Evolutionary conservation across 345 rosid species (phyloP), one percentile per base, ranked within the genome.

Genomic region (Orychophragmus violaceus): DNA sequence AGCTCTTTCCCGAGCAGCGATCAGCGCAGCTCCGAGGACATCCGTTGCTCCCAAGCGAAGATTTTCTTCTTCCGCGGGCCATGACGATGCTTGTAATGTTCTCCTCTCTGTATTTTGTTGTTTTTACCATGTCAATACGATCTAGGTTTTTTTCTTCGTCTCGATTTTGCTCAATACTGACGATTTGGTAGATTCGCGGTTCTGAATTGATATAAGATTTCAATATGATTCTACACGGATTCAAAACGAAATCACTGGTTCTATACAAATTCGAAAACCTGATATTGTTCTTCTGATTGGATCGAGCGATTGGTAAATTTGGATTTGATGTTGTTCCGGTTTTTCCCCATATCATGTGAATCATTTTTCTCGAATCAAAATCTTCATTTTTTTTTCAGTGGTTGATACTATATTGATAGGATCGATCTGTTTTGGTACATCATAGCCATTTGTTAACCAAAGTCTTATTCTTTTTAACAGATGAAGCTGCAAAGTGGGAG

Each of bases 401-500:
- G 2, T 25, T 14, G 18, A 49, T 19, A 17, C 17, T 13, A 13
- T 45, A 8, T 37, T 46, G 10, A 46, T 48, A 64, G 24, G 35
- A 16, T 37, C 45, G 35, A 45, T 7, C 45, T 68, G 59, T 62
- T 53, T 62, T 45, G 22, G 35, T 42, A 19, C 1, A 19, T 1
- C 0, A 8, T 28, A 55, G 21, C 12, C 12, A n/a, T 57, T 23
- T 8, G 24, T 21, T 17, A 16, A 24, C 35, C 57, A 37, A 11
- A 54, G 9, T 66, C n/a, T 36, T 10, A 22, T 19, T 19, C 19
- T 51, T 17, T 21, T 29, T 1, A 37, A 49, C 74, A 90, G 99
- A 70, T 67, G 99, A 90, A 77, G 80, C 88, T 3, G 90, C 84
- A 0, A 93, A 93, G 27, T 93, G 99, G 99, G 89, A 87, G 89